Percentiles rank a stretch among this genome's conserved stretches.
Evolutionary conservation across 371 early-diverging fungal species (phyloP).

Genomic region (Capillidium rhysosporum): DNA sequence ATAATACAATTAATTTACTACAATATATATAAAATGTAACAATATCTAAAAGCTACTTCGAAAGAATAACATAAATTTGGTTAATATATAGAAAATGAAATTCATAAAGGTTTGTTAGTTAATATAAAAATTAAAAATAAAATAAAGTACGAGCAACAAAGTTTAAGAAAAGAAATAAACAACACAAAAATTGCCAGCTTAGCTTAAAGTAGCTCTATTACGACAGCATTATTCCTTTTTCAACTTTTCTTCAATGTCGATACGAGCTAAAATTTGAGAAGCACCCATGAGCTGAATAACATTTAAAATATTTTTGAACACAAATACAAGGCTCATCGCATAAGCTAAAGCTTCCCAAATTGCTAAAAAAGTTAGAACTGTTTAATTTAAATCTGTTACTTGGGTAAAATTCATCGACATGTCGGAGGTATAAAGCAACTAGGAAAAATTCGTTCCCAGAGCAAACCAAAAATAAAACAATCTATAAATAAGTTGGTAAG

Average conservation of each 20-base stretch:
- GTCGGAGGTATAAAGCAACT: slow-evolving; percentile 55
- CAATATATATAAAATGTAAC: too few relatives aligned
- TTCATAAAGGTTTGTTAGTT: too few relatives aligned
- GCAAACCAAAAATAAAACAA: slow-evolving; percentile 76
- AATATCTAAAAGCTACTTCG: too few relatives aligned
- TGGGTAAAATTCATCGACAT: not conserved
- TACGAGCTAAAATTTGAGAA: slow-evolving; percentile 44
- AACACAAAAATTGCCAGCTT: too few relatives aligned
- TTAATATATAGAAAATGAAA: too few relatives aligned
- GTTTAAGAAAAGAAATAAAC: too few relatives aligned
- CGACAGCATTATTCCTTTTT: not conserved
- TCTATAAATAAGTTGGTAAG: slow-evolving; percentile 13
- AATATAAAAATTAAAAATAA: too few relatives aligned
- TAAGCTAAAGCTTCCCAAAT: slow-evolving; percentile 11
- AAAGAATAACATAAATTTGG: too few relatives aligned
- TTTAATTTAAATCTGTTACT: not conserved
- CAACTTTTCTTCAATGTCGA: slow-evolving; percentile 36
- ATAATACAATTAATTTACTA: too few relatives aligned
- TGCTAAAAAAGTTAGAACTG: not conserved
- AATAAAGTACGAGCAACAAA: too few relatives aligned
- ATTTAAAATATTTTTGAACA: slow-evolving; percentile 75
- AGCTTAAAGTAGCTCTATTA: not conserved
- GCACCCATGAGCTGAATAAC: slow-evolving; percentile 81
- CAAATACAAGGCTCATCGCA: slow-evolving; percentile 55
- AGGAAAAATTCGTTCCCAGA: slow-evolving; percentile 80